phyloP scores from a whole-genome alignment of 2,329 filamentous ascomycete species.

The Fonsecaea erecta region DNA sequence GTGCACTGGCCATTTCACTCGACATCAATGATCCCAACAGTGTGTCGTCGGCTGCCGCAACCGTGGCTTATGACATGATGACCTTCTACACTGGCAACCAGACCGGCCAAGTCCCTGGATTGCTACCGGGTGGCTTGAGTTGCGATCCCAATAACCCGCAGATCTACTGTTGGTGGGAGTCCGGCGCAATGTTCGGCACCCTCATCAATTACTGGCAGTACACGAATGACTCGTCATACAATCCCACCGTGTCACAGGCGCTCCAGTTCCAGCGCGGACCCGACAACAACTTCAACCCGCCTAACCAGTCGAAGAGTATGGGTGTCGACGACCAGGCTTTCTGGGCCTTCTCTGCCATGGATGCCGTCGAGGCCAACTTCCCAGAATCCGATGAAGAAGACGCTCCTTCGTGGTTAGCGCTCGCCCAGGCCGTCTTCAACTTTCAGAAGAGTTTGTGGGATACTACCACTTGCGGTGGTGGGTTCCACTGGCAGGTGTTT shows the following conservation, averaged over 20 bases:
- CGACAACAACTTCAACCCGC: conserved; percentile 48
- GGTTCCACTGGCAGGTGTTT: conserved; percentile 84
- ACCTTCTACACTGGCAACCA: conserved; percentile 45
- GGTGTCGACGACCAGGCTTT: conserved; percentile 65
- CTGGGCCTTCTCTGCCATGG: conserved; percentile 62
- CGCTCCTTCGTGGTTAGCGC: conserved; percentile 71
- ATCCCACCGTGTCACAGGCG: conserved; percentile 45
- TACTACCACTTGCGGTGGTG: conserved; percentile 67
- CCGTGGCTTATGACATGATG: conserved; percentile 48
- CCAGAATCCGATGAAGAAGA: conserved; percentile 45
- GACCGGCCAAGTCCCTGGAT: conserved; percentile 47
- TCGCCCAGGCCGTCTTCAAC: conserved; percentile 80
- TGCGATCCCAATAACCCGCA: conserved; percentile 32
- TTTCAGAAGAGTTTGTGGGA: conserved; percentile 77
- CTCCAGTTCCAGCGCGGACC: conserved; percentile 47
- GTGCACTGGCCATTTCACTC: conserved; percentile 24
- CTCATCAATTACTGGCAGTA: conserved; percentile 52
- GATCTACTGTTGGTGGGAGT: conserved; percentile 52
- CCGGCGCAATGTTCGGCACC: conserved; percentile 49
- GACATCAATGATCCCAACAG: conserved; percentile 16
- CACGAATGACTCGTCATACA: conserved; percentile 49
- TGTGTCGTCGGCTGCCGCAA: conserved; percentile 44
- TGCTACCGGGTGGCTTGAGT: conserved; percentile 45
- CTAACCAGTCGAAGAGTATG: conserved; percentile 48
- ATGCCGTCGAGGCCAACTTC: conserved; percentile 59